phyloP scores from a whole-genome alignment of 768 basidiomycete species.

The Phlebiopsis gigantea region DNA sequence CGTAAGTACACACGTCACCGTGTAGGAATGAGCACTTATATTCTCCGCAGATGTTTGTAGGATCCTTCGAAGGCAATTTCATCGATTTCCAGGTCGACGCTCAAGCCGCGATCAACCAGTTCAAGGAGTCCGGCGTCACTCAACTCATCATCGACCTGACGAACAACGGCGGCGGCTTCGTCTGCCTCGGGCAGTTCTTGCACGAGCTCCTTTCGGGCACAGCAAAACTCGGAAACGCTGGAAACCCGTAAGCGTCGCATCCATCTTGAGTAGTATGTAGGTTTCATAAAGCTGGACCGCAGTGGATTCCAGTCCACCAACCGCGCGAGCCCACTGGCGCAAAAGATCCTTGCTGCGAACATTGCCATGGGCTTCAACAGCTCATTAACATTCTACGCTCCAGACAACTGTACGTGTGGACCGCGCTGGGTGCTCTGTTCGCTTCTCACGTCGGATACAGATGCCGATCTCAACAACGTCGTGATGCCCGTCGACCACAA shows the following conservation, averaged over 20 bases:
- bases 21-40: not conserved
- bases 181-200: slow-evolving; percentile 59
- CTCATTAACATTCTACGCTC: slow-evolving; percentile 37
- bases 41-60: slow-evolving; percentile 47
- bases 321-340: slow-evolving; percentile 52
- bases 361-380: slow-evolving; percentile 39
- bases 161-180: slow-evolving; percentile 60
- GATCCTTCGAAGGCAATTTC: slow-evolving; percentile 50
- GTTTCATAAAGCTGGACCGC: not conserved
- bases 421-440: not conserved
- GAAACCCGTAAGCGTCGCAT: slow-evolving; percentile 40
- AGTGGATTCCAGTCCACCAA: slow-evolving; percentile 54
- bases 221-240: slow-evolving; percentile 33
- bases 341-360: slow-evolving; percentile 50
- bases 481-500: slow-evolving; percentile 20
- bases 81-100: slow-evolving; percentile 47
- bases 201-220: slow-evolving; percentile 46
- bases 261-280: not conserved
- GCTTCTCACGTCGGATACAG: slow-evolving; percentile 7
- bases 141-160: slow-evolving; percentile 53
- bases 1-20: slow-evolving; percentile 28
- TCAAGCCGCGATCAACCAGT: slow-evolving; percentile 36
- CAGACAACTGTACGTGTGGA: slow-evolving; percentile 43
- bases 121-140: slow-evolving; percentile 44
- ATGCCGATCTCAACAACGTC: slow-evolving; percentile 28